These are phyloP conservation scores for Macrotyloma uniflorum DNA, from an alignment of 306 rosid species.

Conservation along the genomic window DNA sequence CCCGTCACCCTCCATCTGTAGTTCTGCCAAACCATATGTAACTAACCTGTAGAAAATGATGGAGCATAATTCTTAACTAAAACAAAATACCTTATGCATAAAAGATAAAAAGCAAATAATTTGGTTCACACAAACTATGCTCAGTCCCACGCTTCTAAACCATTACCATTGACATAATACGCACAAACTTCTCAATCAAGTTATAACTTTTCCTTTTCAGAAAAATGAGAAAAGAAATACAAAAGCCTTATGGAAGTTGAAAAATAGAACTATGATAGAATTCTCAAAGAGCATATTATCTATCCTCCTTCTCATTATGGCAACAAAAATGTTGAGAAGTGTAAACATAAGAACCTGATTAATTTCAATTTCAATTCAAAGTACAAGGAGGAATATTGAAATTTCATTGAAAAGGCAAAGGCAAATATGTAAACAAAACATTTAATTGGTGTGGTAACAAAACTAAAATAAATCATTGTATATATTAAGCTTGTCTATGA, in stretches of 20 bases:
- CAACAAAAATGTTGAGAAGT: not conserved
- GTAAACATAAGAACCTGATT: not conserved
- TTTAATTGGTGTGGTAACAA: not conserved
- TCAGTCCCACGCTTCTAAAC: slow-evolving; percentile 4
- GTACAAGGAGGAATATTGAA: not conserved
- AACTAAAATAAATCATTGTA: slow-evolving; percentile 21
- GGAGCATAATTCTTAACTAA: slow-evolving; percentile 26
- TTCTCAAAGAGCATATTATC: not conserved
- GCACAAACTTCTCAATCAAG: slow-evolving; percentile 15
- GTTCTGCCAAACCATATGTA: slow-evolving; percentile 81
- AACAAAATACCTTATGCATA: slow-evolving; percentile 27
- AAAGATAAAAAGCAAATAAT: not conserved
- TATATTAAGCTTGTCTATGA: slow-evolving; percentile 28
- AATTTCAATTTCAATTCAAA: slow-evolving; percentile 14
- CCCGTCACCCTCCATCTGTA: slow-evolving; percentile 98
- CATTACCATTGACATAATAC: not conserved
- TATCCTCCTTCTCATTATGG: slow-evolving; percentile 12
- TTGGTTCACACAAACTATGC: slow-evolving; percentile 6
- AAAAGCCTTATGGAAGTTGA: not conserved
- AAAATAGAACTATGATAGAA: not conserved
- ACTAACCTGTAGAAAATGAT: slow-evolving; percentile 61
- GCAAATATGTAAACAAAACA: not conserved
- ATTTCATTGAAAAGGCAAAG: not conserved
- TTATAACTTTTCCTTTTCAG: not conserved
- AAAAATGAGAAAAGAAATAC: not conserved